Percentiles rank a stretch among this genome's conserved stretches.
Conservation (phyloP, 768 basidiomycete species). For the Psilocybe azurescens region DNA sequence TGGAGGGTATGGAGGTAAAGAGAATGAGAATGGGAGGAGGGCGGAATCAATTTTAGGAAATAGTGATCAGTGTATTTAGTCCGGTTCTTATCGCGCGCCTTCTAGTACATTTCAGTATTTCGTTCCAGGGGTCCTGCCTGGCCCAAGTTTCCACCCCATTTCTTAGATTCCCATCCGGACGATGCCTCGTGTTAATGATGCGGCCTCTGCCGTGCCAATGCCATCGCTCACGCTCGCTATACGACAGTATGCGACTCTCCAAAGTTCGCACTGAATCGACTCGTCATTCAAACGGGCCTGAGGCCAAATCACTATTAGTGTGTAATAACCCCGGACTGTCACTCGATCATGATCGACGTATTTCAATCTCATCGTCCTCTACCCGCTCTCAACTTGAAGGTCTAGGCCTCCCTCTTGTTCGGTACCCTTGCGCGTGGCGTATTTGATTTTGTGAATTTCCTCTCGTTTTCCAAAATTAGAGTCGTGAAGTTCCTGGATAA, state of each 20-base stretch:
- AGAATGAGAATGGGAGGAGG: constrained; percentile 3
- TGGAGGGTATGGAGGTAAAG: constrained; percentile 5
- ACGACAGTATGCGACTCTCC: no score
- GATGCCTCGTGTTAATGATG: constrained; percentile 10
- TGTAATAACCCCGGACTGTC: neutral
- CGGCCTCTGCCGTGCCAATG: neutral
- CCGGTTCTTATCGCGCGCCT: neutral
- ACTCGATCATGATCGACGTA: constrained; percentile 9
- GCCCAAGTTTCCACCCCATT: constrained; percentile 11
- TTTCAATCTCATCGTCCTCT: neutral
- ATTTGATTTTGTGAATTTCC: constrained; percentile 77
- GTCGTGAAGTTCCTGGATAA: constrained; percentile 76
- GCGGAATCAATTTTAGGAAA: constrained; percentile 8
- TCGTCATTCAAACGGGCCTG: neutral
- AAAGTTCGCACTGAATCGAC: neutral
- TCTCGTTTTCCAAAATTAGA: constrained; percentile 90
- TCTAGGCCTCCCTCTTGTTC: constrained; percentile 22
- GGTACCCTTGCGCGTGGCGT: constrained; percentile 28
- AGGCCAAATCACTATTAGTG: neutral
- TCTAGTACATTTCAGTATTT: constrained; percentile 3
- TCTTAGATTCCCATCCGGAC: constrained; percentile 9
- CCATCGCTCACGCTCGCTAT: neutral
- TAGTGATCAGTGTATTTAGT: constrained; percentile 2
- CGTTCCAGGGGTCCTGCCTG: constrained; percentile 17
- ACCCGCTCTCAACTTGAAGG: constrained; percentile 3